Evolutionary conservation across 1,284 basidiomycete genomes (phyloP).

Genomic region (Irpex sp.): DNA sequence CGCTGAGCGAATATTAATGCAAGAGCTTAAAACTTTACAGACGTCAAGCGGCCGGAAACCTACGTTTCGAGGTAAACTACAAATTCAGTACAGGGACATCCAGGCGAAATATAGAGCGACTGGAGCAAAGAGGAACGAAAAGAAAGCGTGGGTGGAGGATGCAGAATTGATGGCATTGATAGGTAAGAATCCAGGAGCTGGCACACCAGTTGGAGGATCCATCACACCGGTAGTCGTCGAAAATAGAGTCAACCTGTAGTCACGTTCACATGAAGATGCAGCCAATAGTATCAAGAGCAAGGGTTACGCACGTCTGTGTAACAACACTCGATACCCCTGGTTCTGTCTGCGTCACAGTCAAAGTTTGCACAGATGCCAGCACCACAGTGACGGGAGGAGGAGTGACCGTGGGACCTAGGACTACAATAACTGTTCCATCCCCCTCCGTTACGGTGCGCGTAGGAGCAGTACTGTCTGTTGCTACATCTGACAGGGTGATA

Average conservation of each 20-base stretch:
- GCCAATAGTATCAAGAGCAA: neutral
- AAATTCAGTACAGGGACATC: neutral
- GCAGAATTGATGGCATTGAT: conserved; percentile 19
- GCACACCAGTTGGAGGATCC: conserved; percentile 1
- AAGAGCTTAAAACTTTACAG: too few relatives aligned
- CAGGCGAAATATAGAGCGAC: neutral
- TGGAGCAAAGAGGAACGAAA: conserved; percentile 5
- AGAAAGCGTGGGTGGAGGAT: neutral
- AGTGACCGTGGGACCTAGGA: conserved; percentile 16
- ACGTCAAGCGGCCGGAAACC: too few relatives aligned
- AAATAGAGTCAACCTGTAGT: conserved; percentile 17
- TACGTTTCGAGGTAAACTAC: too few relatives aligned
- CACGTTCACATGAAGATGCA: neutral
- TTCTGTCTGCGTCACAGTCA: conserved; percentile 22
- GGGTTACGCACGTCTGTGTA: conserved; percentile 24
- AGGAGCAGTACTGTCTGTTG: neutral
- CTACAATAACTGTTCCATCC: conserved; percentile 20
- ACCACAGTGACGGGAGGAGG: conserved; percentile 26
- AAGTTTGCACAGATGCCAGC: conserved; percentile 24
- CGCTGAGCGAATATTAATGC: too few relatives aligned
- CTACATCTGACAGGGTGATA: neutral
- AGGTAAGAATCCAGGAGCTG: conserved; percentile 23
- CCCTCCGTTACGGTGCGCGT: neutral
- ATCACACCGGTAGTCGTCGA: conserved; percentile 20
- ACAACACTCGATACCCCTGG: conserved; percentile 19